These are phyloP conservation scores for Cucurbitaria berberidis DNA, from an alignment of 2,329 filamentous ascomycete species.

Conservation along the genomic window DNA sequence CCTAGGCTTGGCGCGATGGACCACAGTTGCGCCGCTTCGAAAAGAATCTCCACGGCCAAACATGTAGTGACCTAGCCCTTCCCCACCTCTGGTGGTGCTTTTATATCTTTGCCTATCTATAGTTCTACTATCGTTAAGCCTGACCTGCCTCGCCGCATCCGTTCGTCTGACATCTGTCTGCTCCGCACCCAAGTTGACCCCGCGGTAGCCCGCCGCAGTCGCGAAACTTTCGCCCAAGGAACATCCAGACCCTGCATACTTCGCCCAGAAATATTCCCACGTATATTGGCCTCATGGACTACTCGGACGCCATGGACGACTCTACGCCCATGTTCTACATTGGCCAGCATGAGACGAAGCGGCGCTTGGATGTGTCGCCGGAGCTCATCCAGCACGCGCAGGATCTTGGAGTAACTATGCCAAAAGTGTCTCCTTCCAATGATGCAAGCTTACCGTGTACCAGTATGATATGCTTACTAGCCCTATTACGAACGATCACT, in stretches of 20 bases:
- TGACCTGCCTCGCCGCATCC: not conserved
- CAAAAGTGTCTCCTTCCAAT: not conserved
- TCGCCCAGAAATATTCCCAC: not conserved
- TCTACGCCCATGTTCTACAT: conserved; percentile 66
- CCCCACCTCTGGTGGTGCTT: conserved; percentile 6
- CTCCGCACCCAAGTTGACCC: conserved; percentile 10
- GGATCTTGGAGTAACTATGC: conserved; percentile 67
- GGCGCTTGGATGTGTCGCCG: conserved; percentile 66
- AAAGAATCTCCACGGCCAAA: conserved; percentile 11
- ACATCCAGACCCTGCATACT: not conserved
- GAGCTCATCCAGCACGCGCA: conserved; percentile 71
- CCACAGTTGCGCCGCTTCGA: conserved; percentile 14
- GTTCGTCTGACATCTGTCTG: conserved; percentile 7
- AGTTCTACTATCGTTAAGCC: not conserved
- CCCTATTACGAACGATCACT: conserved; percentile 76
- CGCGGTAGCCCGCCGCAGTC: conserved; percentile 11
- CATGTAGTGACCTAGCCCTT: conserved; percentile 14
- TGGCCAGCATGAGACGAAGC: conserved; percentile 73
- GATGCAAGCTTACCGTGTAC: conserved; percentile 6
- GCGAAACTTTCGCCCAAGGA: conserved; percentile 9
- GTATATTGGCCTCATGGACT: conserved; percentile 33
- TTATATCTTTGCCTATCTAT: not conserved
- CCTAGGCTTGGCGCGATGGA: conserved; percentile 16
- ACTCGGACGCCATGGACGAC: conserved; percentile 43
- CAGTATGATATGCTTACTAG: conserved; percentile 82